Conservation (phyloP, 177 flowering plant genomes). For the Vitis hybrid region DNA sequence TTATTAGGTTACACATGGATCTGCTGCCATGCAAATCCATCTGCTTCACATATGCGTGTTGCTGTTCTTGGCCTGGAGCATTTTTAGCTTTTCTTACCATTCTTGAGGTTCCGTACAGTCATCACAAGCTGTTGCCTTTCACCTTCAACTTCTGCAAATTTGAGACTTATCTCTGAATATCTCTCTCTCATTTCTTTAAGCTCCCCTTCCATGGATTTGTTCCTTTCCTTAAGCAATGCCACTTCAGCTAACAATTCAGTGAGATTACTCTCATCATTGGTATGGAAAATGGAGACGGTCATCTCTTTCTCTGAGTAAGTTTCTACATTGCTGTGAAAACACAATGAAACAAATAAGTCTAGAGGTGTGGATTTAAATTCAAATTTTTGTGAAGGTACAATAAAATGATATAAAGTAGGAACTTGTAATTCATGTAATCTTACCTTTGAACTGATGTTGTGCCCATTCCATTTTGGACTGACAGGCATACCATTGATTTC, state of each 20-base stretch:
- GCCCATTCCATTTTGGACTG: not conserved
- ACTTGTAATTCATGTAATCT: not conserved
- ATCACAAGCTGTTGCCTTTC: conserved; percentile 56
- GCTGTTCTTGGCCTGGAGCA: not conserved
- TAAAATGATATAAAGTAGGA: not conserved
- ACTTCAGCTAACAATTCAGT: conserved; percentile 23
- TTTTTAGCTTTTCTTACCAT: conserved; percentile 32
- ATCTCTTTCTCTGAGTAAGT: conserved; percentile 7
- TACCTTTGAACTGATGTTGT: conserved; percentile 12
- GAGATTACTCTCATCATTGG: conserved; percentile 4
- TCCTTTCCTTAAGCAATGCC: conserved; percentile 29
- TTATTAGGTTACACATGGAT: not conserved
- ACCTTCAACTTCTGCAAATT: conserved; percentile 53
- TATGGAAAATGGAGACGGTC: conserved; percentile 3
- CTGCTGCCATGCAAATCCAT: not conserved
- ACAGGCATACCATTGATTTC: not conserved
- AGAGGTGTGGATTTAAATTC: too few relatives aligned
- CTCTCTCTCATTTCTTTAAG: conserved; percentile 51
- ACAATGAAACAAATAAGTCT: not conserved
- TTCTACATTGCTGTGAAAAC: conserved; percentile 16
- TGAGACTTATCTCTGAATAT: conserved; percentile 50
- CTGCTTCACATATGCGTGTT: not conserved
- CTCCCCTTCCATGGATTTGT: conserved; percentile 41
- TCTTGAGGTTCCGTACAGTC: conserved; percentile 49
- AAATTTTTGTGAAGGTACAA: too few relatives aligned